phyloP scores from a whole-genome alignment of 306 rosid genomes.

The Quercus suber region DNA sequence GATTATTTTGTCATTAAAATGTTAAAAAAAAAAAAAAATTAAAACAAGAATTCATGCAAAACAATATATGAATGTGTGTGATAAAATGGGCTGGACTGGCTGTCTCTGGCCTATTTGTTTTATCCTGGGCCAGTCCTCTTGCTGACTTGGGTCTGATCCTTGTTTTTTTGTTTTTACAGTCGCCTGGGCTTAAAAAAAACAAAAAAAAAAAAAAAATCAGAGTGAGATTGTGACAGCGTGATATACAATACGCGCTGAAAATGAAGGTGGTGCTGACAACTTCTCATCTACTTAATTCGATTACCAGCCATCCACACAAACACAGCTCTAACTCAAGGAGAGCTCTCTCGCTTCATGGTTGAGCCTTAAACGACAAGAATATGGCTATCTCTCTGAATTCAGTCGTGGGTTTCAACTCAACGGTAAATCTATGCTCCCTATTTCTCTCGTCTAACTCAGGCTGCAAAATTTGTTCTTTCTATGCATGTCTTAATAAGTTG shows the following conservation, averaged over 20 bases:
- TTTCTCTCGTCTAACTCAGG: neutral
- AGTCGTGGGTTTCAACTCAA: slow-evolving; percentile 46
- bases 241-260: neutral
- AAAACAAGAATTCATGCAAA: too few species aligned
- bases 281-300: slow-evolving; percentile 12
- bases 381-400: slow-evolving; percentile 73
- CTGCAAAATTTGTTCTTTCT: neutral
- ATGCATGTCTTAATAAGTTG: neutral
- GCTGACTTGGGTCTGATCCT: neutral
- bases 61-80: too few species aligned
- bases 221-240: too few species aligned
- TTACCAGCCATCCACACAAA: slow-evolving; percentile 23
- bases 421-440: slow-evolving; percentile 34
- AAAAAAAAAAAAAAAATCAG: neutral
- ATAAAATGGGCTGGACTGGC: too few species aligned
- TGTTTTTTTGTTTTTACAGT: neutral
- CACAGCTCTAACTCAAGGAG: slow-evolving; percentile 6
- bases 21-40: too few species aligned
- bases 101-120: too few species aligned
- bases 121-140: too few species aligned
- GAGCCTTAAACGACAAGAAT: slow-evolving; percentile 30
- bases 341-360: slow-evolving; percentile 41
- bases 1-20: too few species aligned
- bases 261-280: neutral
- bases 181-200: neutral